Evolutionary conservation across 306 rosid genomes (phyloP).

Genomic region (Quercus suber): DNA sequence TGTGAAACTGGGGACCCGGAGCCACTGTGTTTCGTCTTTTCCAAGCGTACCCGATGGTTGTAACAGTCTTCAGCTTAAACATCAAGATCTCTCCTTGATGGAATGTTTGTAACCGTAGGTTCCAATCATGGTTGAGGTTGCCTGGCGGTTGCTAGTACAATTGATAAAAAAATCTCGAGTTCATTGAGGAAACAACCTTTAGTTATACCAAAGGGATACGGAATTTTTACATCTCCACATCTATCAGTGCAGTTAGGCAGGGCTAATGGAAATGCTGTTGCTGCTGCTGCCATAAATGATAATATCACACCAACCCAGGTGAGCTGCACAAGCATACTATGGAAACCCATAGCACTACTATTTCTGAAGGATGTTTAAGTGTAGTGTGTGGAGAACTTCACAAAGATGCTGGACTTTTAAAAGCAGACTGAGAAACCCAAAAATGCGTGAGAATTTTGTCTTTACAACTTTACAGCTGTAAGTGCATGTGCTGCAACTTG

Average conservation of each 20-base stretch:
- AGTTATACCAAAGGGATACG: constrained; percentile 47
- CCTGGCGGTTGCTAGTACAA: neutral
- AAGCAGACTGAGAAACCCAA: too few relatives aligned
- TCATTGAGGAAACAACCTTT: constrained; percentile 6
- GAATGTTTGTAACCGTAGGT: constrained; percentile 17
- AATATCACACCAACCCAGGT: too few relatives aligned
- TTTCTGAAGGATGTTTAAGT: neutral
- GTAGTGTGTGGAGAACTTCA: too few relatives aligned
- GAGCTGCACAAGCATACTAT: neutral
- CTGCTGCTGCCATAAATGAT: too few relatives aligned
- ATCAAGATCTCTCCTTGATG: neutral
- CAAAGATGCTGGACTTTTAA: too few relatives aligned
- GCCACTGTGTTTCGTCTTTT: too few relatives aligned
- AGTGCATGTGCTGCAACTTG: too few relatives aligned
- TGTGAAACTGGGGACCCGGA: too few relatives aligned
- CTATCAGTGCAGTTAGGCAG: constrained; percentile 13
- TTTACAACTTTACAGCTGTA: too few relatives aligned
- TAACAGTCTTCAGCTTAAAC: neutral
- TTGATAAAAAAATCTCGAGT: neutral
- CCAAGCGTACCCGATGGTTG: too few relatives aligned
- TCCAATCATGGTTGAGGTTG: neutral
- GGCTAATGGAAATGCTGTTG: too few relatives aligned
- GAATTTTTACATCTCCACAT: constrained; percentile 40
- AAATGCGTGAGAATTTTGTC: too few relatives aligned
- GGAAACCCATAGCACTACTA: neutral